Evolutionary conservation across 345 rosid genomes (phyloP).

Genomic region (Syzygium jambos): DNA sequence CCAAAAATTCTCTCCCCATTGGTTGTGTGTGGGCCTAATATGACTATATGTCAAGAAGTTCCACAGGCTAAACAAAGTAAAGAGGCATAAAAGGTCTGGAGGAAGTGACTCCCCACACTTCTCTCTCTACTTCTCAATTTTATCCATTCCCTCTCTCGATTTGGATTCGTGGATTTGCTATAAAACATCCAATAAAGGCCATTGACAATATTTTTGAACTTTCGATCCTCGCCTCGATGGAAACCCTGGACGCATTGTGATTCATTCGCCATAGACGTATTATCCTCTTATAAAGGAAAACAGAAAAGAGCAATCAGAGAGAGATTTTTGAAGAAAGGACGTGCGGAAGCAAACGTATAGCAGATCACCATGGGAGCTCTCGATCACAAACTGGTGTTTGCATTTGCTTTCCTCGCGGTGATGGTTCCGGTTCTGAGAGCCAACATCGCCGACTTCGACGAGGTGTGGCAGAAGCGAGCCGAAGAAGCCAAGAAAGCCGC

Average conservation of each 20-base stretch:
- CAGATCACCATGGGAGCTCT: background rate
- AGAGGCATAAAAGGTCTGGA: background rate
- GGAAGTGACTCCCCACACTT: background rate
- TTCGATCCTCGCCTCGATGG: background rate
- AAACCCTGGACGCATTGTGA: background rate
- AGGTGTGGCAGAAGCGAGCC: slow-evolving; percentile 28
- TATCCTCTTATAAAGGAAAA: background rate
- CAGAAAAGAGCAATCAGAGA: background rate
- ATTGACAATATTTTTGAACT: background rate
- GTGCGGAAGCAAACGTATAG: background rate
- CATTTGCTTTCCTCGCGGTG: slow-evolving; percentile 15
- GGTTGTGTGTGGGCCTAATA: background rate
- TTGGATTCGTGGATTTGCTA: background rate
- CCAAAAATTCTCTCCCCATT: background rate
- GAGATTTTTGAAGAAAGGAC: background rate
- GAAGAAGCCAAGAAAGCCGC: slow-evolving; percentile 22
- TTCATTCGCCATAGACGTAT: background rate
- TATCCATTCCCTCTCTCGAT: background rate
- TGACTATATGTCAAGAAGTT: background rate
- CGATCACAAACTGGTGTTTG: background rate
- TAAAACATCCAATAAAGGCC: background rate
- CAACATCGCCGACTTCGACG: slow-evolving; percentile 13
- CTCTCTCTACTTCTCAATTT: background rate
- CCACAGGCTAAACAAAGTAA: background rate
- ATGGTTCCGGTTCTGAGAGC: slow-evolving; percentile 17